Evolutionary conservation across 2,329 filamentous ascomycete species (phyloP).

Genomic region (Colletotrichum tamarilloi): DNA sequence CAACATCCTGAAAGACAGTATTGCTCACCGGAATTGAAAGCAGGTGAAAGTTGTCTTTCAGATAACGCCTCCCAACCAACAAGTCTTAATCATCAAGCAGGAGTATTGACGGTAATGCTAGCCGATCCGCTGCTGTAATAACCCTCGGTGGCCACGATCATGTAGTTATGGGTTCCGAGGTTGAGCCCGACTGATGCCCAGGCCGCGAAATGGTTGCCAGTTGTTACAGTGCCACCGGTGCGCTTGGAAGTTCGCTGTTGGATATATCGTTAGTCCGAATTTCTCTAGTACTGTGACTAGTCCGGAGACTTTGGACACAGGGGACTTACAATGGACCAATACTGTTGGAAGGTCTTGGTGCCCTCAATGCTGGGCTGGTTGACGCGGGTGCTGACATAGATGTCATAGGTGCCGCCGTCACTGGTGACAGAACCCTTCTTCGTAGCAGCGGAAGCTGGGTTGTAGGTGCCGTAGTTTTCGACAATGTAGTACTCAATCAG

Average conservation of each 20-base stretch:
- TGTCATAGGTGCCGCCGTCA: conserved; percentile 50
- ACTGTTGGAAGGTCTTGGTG: conserved; percentile 61
- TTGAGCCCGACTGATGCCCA: conserved; percentile 60
- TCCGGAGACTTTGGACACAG: too few relatives aligned
- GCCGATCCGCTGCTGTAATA: conserved; percentile 25
- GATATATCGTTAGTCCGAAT: not conserved
- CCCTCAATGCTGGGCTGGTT: conserved; percentile 60
- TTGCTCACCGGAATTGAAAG: not conserved
- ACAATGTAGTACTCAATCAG: conserved; percentile 55
- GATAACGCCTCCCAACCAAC: not conserved
- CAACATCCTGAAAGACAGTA: not conserved
- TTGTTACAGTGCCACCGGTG: conserved; percentile 60
- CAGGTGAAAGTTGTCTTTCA: not conserved
- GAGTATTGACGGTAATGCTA: conserved; percentile 11
- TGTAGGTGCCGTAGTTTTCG: conserved; percentile 56
- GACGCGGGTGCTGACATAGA: conserved; percentile 47
- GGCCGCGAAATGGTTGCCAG: conserved; percentile 62
- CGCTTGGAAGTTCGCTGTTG: conserved; percentile 49
- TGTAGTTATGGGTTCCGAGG: conserved; percentile 61
- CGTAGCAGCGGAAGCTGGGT: conserved; percentile 49
- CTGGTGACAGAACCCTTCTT: conserved; percentile 45
- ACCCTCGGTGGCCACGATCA: conserved; percentile 61
- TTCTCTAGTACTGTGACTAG: not conserved
- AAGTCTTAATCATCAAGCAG: not conserved
- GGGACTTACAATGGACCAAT: conserved; percentile 49